Conservation (phyloP, 257 asterid species). For the Ophiorrhiza pumila region DNA sequence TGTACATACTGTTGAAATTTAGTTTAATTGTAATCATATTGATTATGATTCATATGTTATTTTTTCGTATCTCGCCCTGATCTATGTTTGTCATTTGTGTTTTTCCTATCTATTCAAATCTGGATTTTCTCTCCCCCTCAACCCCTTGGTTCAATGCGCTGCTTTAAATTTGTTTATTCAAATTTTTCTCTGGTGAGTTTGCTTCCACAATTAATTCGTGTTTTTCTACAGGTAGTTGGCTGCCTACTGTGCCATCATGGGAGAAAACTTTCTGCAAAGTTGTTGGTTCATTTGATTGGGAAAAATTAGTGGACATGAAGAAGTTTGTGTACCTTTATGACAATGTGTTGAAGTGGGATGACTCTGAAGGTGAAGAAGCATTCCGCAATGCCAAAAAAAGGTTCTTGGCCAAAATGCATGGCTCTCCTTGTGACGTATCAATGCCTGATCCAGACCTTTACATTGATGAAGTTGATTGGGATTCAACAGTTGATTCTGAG, state of each 20-base stretch:
- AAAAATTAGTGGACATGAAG: conserved; percentile 48
- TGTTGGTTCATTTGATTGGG: conserved; percentile 68
- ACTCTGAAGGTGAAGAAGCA: conserved; percentile 75
- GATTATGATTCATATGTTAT: too few species aligned
- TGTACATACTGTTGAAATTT: not conserved
- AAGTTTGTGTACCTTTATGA: conserved; percentile 47
- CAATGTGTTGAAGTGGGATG: conserved; percentile 61
- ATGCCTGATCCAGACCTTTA: conserved; percentile 60
- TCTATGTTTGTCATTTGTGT: not conserved
- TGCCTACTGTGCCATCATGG: conserved; percentile 64
- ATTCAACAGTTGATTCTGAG: conserved; percentile 29
- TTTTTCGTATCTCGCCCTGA: not conserved
- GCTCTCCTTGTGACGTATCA: conserved; percentile 41
- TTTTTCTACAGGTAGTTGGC: conserved; percentile 48
- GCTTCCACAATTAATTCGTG: not conserved
- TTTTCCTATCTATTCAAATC: not conserved
- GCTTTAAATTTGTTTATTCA: not conserved
- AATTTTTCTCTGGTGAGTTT: not conserved
- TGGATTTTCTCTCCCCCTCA: not conserved
- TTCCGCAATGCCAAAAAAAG: conserved; percentile 57
- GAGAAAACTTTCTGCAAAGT: conserved; percentile 69
- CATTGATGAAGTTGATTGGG: conserved; percentile 67
- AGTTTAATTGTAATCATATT: too few species aligned
- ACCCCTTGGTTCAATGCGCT: not conserved
- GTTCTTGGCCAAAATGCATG: conserved; percentile 58